These are phyloP conservation scores for Melastoma malabathricum DNA, from an alignment of 345 rosid genomes.

Conservation along the genomic window DNA sequence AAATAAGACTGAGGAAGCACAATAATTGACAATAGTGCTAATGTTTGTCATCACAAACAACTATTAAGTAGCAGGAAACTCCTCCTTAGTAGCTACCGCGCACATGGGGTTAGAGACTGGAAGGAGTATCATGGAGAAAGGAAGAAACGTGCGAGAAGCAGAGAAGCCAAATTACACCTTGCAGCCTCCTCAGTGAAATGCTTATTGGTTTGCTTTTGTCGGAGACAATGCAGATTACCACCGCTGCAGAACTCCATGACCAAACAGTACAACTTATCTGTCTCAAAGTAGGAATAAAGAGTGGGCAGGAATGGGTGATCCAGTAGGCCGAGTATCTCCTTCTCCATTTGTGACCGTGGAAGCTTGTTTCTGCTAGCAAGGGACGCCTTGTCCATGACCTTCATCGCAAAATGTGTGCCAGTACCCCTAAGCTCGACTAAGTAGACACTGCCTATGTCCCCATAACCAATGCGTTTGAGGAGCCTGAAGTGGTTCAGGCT, in stretches of 20 bases:
- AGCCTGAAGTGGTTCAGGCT: constrained; percentile 68
- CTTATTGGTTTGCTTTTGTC: constrained; percentile 62
- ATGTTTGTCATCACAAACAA: no score
- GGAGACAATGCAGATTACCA: constrained; percentile 63
- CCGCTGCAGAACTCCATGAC: constrained; percentile 78
- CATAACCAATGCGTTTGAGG: constrained; percentile 75
- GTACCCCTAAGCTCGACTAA: constrained; percentile 66
- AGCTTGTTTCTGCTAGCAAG: constrained; percentile 82
- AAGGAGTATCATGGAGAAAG: no score
- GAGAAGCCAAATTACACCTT: constrained; percentile 17
- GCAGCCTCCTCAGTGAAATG: constrained; percentile 61
- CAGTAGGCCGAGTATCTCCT: constrained; percentile 53
- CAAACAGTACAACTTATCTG: constrained; percentile 51
- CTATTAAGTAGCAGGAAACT: no score
- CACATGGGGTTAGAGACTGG: no score
- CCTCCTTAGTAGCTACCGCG: neutral
- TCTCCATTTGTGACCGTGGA: constrained; percentile 51
- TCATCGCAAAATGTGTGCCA: constrained; percentile 59
- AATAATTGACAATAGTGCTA: no score
- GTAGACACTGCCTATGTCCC: constrained; percentile 78
- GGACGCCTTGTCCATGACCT: constrained; percentile 68
- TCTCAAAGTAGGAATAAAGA: constrained; percentile 53
- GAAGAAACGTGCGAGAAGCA: neutral
- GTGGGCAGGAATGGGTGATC: constrained; percentile 67
- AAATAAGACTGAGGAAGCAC: no score